These are phyloP conservation scores for Mycena crocata DNA, from an alignment of 768 basidiomycete genomes.

Conservation along the genomic window DNA sequence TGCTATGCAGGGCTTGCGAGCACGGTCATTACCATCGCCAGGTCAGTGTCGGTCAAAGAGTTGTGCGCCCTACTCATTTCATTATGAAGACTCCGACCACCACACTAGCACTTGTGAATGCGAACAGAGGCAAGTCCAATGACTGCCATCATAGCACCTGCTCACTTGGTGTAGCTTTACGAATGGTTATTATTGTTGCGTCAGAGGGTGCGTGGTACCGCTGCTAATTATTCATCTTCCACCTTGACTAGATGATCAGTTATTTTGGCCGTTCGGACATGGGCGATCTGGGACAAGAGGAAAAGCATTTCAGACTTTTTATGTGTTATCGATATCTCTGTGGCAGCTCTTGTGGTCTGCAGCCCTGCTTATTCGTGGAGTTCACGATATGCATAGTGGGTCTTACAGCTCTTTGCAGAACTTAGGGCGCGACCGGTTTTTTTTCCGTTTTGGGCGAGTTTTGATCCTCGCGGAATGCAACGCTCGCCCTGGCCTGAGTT, in stretches of 20 bases:
- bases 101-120: neutral
- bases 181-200: slow-evolving; percentile 17
- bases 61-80: neutral
- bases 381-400: slow-evolving; percentile 16
- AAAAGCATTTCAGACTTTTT: slow-evolving; percentile 22
- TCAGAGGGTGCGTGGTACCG: slow-evolving; percentile 6
- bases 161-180: neutral
- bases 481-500: too few species aligned
- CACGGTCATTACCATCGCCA: slow-evolving; percentile 18
- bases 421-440: too few species aligned
- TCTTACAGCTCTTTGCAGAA: neutral
- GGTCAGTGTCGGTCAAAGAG: neutral
- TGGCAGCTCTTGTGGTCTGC: slow-evolving; percentile 6
- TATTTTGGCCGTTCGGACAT: slow-evolving; percentile 37
- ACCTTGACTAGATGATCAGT: slow-evolving; percentile 14
- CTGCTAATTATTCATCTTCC: neutral
- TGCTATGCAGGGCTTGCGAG: slow-evolving; percentile 24
- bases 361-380: neutral
- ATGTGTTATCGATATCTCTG: slow-evolving; percentile 14
- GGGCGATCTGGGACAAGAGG: slow-evolving; percentile 40
- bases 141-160: neutral
- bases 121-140: slow-evolving; percentile 12
- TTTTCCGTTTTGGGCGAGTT: neutral
- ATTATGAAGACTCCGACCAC: slow-evolving; percentile 14
- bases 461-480: too few species aligned